Evolutionary conservation across 495 filamentous ascomycete species (phyloP), one percentile per base, ranked within the genome.

Genomic region (Schizothecium vesticola): DNA sequence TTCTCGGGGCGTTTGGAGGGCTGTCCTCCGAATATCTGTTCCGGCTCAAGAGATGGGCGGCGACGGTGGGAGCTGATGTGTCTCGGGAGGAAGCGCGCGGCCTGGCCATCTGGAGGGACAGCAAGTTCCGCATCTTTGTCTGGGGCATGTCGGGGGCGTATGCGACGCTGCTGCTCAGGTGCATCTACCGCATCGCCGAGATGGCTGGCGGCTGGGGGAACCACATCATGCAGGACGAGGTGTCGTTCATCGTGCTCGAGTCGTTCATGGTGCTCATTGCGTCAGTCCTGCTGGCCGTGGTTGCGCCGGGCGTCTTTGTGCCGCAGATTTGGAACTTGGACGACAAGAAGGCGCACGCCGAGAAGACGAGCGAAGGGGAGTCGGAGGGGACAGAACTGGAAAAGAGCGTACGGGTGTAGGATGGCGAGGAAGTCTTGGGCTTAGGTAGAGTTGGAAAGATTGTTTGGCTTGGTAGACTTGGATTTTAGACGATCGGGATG

Each of bases 131-230:
- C n/a, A 66, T 82, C 16, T 86, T 91, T 56, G 57, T 83, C 19
- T 76, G 70, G 19, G 85, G 81, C 7, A 80, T 89, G 65, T 68
- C 77, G 8, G 74, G 85, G 24, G 87, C 89, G 12, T 92, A 87
- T 71, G 43, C 83, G 16, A 83, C 82, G 11, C 84, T 92, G n/a
- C 70, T 91, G 69, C 84, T 87, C 36, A 79, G 89, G 43, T 92
- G 89, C 71, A 84, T 91, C 61, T 91, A 90, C 74, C 85, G 89
- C 73, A 86, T 90, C 56, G 85, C 86, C 0, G 86, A 89, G 77
- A 89, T 90, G 86, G 84, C 85, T 1, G 88, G 86, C 16, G 89
- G 89, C 5, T 91, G 88, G 88, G 86, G 86, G 3, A 88, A 86
- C 72, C 73, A 82, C 0, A 81, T 90, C 70, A 91, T 90, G 88